A percentile compares a stretch with the other conserved stretches of the same genome.
Conservation (phyloP, 768 basidiomycete genomes). For the Psilocybe sp. region DNA sequence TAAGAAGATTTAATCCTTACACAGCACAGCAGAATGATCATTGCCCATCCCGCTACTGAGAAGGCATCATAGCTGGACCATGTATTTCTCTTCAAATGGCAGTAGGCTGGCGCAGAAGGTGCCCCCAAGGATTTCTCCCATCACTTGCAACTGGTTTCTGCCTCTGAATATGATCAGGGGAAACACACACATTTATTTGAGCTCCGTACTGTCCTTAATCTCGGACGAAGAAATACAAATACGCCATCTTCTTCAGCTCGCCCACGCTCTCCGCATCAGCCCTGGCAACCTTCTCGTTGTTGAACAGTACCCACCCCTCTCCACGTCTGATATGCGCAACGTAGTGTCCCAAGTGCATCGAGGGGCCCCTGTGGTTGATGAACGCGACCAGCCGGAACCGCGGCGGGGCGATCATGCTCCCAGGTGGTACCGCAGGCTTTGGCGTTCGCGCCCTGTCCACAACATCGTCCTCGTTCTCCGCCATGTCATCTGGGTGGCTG, state of each 20-base stretch:
- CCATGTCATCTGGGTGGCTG: constrained; percentile 80
- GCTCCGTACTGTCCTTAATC: constrained; percentile 18
- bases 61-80: too few relatives aligned
- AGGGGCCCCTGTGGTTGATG: constrained; percentile 95
- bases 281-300: constrained; percentile 94
- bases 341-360: constrained; percentile 93
- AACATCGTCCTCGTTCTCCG: constrained; percentile 21
- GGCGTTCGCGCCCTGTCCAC: constrained; percentile 21
- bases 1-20: too few relatives aligned
- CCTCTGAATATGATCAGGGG: too few relatives aligned
- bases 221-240: constrained; percentile 91
- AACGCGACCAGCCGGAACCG: constrained; percentile 85
- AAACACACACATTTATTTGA: too few relatives aligned
- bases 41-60: too few relatives aligned
- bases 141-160: too few relatives aligned
- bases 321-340: constrained; percentile 69
- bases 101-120: too few relatives aligned
- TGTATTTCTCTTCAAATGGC: too few relatives aligned
- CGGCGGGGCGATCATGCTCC: constrained; percentile 65
- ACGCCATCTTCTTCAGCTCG: constrained; percentile 82
- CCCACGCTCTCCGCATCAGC: constrained; percentile 81
- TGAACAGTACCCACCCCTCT: constrained; percentile 83
- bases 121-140: too few relatives aligned
- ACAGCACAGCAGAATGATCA: too few relatives aligned
- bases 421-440: constrained; percentile 28